These are phyloP conservation scores for Acacia pycnantha DNA, from an alignment of 331 rosid genomes.

Conservation along the genomic window DNA sequence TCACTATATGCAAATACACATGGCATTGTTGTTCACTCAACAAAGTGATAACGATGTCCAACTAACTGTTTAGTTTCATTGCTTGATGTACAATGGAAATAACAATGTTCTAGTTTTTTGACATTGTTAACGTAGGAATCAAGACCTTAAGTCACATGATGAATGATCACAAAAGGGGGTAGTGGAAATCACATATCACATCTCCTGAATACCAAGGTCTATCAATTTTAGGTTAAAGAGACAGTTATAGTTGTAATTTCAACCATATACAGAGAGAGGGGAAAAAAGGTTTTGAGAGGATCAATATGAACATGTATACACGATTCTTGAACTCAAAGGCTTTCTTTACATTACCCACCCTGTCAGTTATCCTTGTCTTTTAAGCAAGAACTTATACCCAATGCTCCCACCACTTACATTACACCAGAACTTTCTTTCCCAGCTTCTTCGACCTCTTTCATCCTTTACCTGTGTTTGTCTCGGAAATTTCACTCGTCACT, in stretches of 20 bases:
- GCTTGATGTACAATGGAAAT: background rate
- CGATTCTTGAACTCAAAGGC: constrained; percentile 84
- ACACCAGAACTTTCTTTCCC: constrained; percentile 55
- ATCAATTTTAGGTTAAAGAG: constrained; percentile 51
- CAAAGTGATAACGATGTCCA: constrained; percentile 41
- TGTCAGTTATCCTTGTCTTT: constrained; percentile 77
- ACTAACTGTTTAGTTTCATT: constrained; percentile 20
- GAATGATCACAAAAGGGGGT: constrained; percentile 23
- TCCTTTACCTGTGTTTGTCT: constrained; percentile 34
- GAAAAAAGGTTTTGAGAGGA: constrained; percentile 34
- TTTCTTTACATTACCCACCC: constrained; percentile 60
- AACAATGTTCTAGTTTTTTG: background rate
- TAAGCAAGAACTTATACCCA: constrained; percentile 78
- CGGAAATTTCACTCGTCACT: constrained; percentile 32
- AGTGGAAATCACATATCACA: constrained; percentile 34
- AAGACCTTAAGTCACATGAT: constrained; percentile 37
- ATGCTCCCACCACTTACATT: constrained; percentile 42
- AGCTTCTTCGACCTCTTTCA: constrained; percentile 25
- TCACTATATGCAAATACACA: background rate
- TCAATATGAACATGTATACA: constrained; percentile 26
- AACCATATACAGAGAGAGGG: constrained; percentile 27
- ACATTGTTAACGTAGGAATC: constrained; percentile 63
- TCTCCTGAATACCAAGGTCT: constrained; percentile 50
- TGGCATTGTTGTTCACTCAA: background rate
- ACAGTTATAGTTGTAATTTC: constrained; percentile 35